A percentile compares a stretch with the other conserved stretches of the same genome.
These are phyloP conservation scores for Quercus mongolica DNA, from an alignment of 306 rosid genomes.

Conservation along the genomic window DNA sequence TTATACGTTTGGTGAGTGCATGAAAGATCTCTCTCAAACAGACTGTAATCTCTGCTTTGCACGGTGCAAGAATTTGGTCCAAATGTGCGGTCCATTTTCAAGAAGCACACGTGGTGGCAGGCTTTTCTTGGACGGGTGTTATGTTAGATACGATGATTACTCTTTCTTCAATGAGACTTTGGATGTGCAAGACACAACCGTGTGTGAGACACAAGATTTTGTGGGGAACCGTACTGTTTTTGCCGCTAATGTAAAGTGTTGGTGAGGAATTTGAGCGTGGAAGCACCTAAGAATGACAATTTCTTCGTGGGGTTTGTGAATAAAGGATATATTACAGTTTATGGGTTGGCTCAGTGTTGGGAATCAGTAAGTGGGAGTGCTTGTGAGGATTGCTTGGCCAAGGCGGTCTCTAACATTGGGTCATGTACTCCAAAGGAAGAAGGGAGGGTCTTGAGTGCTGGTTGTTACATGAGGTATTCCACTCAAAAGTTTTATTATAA, in stretches of 20 bases:
- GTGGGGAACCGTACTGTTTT: conserved; percentile 34
- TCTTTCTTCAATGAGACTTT: conserved; percentile 49
- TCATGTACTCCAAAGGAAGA: conserved; percentile 53
- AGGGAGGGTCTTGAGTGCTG: conserved; percentile 63
- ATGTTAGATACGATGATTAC: conserved; percentile 50
- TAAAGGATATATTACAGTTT: conserved; percentile 33
- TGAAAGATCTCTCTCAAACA: conserved; percentile 48
- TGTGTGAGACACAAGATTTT: neutral
- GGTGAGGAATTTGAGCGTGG: conserved; percentile 45
- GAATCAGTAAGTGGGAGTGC: conserved; percentile 32
- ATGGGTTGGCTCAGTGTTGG: conserved; percentile 87
- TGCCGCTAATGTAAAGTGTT: conserved; percentile 35
- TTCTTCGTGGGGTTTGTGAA: conserved; percentile 39
- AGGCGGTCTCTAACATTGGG: conserved; percentile 30
- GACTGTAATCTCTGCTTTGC: conserved; percentile 74
- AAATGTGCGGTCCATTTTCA: conserved; percentile 55
- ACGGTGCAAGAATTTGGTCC: conserved; percentile 53
- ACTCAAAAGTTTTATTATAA: conserved; percentile 47
- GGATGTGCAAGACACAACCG: conserved; percentile 28
- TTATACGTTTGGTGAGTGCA: conserved; percentile 60
- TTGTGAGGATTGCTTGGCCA: conserved; percentile 45
- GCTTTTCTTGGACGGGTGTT: conserved; percentile 63
- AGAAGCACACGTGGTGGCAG: conserved; percentile 46
- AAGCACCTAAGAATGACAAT: conserved; percentile 42
- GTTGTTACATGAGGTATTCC: conserved; percentile 69